Percentiles rank a stretch among this genome's conserved stretches.
Conservation (phyloP, 2,329 filamentous ascomycete genomes). For the Penicillium palitans region DNA sequence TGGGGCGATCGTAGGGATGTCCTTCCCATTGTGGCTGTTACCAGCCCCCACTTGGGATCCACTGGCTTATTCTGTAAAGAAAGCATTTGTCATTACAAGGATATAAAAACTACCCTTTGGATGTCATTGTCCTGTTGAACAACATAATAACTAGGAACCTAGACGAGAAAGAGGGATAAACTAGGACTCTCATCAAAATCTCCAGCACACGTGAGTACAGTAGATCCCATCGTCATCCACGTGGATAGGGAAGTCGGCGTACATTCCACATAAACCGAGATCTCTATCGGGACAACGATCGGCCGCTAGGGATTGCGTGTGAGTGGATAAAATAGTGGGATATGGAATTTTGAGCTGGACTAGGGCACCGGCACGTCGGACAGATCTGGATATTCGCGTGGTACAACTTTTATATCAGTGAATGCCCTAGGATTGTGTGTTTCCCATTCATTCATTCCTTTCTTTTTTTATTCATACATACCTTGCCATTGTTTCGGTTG, state of each 20-base stretch:
- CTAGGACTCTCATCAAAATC: not conserved
- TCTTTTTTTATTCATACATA: constrained; percentile 7
- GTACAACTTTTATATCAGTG: constrained; percentile 3
- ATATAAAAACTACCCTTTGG: not conserved
- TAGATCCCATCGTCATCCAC: not conserved
- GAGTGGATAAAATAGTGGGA: constrained; percentile 6
- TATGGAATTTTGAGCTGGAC: constrained; percentile 1
- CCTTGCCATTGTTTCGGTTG: not conserved
- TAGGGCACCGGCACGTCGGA: not conserved
- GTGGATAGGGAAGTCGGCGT: not conserved
- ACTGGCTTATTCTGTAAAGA: not conserved
- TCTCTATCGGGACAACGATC: constrained; percentile 3
- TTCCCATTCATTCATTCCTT: constrained; percentile 11
- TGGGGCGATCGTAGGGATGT: constrained; percentile 6
- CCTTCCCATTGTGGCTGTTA: not conserved
- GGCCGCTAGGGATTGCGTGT: constrained; percentile 2
- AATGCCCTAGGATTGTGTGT: not conserved
- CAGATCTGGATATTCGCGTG: not conserved
- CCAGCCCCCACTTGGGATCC: not conserved
- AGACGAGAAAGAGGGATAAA: not conserved
- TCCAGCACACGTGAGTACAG: not conserved
- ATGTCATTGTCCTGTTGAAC: not conserved
- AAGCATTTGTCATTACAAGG: not conserved
- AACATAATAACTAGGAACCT: not conserved
- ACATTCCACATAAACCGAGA: not conserved